Conservation (phyloP, 163 green algal genomes). For the Botryococcus braunii region DNA sequence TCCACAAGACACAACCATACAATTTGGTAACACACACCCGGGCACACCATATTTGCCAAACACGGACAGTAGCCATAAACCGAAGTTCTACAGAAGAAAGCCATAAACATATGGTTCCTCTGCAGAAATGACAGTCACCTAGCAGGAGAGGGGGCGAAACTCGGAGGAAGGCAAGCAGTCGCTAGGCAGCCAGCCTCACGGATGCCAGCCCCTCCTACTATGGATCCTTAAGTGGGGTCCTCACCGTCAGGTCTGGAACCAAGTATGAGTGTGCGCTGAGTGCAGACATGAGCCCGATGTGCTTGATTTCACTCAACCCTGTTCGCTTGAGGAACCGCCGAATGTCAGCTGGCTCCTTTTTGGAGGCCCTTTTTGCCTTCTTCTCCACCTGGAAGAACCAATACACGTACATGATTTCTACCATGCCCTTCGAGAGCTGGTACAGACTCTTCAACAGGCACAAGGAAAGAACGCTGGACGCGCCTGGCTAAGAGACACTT, state of each 20-base stretch:
- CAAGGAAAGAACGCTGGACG: too few relatives aligned
- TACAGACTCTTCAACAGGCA: too few relatives aligned
- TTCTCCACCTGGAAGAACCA: too few relatives aligned
- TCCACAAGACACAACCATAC: background rate
- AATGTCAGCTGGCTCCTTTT: slow-evolving; percentile 18
- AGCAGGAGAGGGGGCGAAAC: background rate
- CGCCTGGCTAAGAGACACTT: too few relatives aligned
- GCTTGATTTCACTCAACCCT: slow-evolving; percentile 38
- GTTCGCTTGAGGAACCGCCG: slow-evolving; percentile 27
- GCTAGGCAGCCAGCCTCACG: background rate
- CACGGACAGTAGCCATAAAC: slow-evolving; percentile 10
- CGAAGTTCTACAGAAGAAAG: background rate
- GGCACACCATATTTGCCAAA: slow-evolving; percentile 14
- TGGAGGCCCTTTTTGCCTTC: background rate
- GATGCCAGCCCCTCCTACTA: background rate
- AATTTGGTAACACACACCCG: slow-evolving; percentile 4
- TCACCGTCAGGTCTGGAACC: background rate
- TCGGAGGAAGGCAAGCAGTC: background rate
- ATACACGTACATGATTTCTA: too few relatives aligned
- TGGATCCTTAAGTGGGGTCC: background rate
- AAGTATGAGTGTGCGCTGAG: slow-evolving; percentile 3
- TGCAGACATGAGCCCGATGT: slow-evolving; percentile 36
- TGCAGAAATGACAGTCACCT: background rate
- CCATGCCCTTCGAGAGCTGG: too few relatives aligned
- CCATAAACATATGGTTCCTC: background rate